Conservation (phyloP, 306 rosid genomes). For the Inga leiocalycina region DNA sequence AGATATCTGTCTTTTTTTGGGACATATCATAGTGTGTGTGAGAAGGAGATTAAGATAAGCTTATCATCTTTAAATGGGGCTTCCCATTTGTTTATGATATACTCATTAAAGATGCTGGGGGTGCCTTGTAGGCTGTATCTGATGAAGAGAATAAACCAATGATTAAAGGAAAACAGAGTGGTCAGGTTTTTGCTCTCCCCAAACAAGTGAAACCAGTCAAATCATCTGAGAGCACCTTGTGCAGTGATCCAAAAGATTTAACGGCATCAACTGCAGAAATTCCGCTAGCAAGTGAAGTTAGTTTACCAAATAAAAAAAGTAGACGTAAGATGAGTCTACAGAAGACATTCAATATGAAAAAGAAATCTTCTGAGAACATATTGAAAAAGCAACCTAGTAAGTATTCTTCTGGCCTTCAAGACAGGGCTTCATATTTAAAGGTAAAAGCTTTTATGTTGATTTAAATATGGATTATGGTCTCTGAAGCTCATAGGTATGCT, state of each 20-base stretch:
- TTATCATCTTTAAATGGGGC: conserved; percentile 12
- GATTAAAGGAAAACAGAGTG: conserved; percentile 57
- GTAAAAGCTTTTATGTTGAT: conserved; percentile 4
- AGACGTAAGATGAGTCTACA: conserved; percentile 62
- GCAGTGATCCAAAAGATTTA: conserved; percentile 51
- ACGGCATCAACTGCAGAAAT: conserved; percentile 45
- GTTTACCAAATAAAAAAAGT: conserved; percentile 56
- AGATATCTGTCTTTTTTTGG: background rate
- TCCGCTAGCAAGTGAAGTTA: conserved; percentile 47
- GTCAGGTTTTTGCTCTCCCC: conserved; percentile 47
- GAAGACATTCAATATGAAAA: conserved; percentile 43
- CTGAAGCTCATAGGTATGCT: conserved; percentile 24
- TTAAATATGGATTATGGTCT: background rate
- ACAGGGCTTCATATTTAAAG: conserved; percentile 10
- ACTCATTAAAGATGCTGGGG: conserved; percentile 26
- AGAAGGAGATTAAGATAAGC: background rate
- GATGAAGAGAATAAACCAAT: conserved; percentile 53
- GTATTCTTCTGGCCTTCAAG: conserved; percentile 39
- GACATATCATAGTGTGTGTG: background rate
- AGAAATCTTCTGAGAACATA: conserved; percentile 49
- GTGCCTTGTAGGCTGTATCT: conserved; percentile 51
- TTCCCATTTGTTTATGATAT: background rate
- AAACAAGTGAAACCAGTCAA: conserved; percentile 56
- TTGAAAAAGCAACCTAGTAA: conserved; percentile 49
- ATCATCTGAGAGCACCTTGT: conserved; percentile 54